These are phyloP conservation scores for Debaryomyces nepalensis DNA, from an alignment of 1,139 yeast species.

Conservation along the genomic window DNA sequence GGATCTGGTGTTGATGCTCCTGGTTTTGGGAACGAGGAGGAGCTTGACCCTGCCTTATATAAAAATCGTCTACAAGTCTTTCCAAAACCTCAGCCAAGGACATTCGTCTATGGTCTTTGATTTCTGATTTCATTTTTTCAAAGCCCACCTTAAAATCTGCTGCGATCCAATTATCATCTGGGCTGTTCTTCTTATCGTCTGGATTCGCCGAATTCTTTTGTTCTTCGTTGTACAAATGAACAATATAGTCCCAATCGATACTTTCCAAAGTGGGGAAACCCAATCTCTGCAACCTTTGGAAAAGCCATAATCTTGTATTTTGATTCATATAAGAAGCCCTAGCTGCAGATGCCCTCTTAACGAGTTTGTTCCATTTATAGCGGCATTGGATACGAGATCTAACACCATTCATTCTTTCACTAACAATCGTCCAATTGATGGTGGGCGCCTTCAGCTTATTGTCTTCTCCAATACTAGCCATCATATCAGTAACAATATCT, in stretches of 20 bases:
- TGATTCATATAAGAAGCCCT: conserved; percentile 55
- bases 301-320: conserved; percentile 61
- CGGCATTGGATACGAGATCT: conserved; percentile 93
- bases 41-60: conserved; percentile 18
- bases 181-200: conserved; percentile 13
- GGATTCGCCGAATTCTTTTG: conserved; percentile 7
- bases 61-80: conserved; percentile 27
- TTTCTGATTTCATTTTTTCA: conserved; percentile 36
- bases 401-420: conserved; percentile 86
- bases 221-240: conserved; percentile 17
- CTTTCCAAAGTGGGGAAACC: conserved; percentile 52
- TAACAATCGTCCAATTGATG: conserved; percentile 89
- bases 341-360: conserved; percentile 60
- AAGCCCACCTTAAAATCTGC: conserved; percentile 42
- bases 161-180: conserved; percentile 30
- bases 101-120: conserved; percentile 35
- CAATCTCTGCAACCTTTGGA: conserved; percentile 53
- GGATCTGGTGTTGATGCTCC: conserved; percentile 10
- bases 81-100: conserved; percentile 29
- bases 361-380: conserved; percentile 87
- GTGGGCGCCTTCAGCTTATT: conserved; percentile 29
- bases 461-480: conserved; percentile 24
- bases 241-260: conserved; percentile 57
- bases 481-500: conserved; percentile 55
- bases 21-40: conserved; percentile 11